Evolutionary conservation across 495 filamentous ascomycete genomes (phyloP).

Genomic region (Barbatosphaeria neglecta): DNA sequence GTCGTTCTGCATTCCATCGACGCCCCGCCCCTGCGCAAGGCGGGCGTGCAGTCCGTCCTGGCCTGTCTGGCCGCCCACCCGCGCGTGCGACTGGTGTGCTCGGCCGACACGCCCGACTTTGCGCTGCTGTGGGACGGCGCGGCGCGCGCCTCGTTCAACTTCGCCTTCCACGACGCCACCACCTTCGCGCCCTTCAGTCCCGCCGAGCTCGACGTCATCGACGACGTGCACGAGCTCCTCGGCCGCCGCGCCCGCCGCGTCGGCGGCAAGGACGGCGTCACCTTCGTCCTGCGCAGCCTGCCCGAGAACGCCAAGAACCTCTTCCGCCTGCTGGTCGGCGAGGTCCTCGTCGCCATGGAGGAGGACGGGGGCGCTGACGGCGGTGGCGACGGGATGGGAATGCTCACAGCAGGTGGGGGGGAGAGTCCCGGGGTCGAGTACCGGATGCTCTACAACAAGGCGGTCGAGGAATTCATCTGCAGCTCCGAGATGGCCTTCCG

Average conservation of each 20-base stretch:
- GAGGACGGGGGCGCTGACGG: constrained; percentile 26
- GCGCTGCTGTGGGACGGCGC: constrained; percentile 81
- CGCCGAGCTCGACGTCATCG: constrained; percentile 66
- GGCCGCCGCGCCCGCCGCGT: constrained; percentile 72
- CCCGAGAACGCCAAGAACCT: constrained; percentile 84
- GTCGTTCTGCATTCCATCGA: constrained; percentile 83
- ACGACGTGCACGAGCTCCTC: constrained; percentile 75
- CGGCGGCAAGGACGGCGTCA: constrained; percentile 84
- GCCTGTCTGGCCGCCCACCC: constrained; percentile 65
- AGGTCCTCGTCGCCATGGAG: constrained; percentile 64
- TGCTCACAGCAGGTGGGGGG: constrained; percentile 17
- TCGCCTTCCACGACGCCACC: constrained; percentile 87
- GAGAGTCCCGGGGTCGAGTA: constrained; percentile 70
- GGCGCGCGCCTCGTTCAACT: constrained; percentile 65
- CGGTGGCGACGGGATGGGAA: constrained; percentile 22
- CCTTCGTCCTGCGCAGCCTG: constrained; percentile 77
- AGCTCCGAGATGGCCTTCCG: constrained; percentile 93
- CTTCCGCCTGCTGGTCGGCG: constrained; percentile 71
- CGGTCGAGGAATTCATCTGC: constrained; percentile 91
- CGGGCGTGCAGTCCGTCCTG: constrained; percentile 58
- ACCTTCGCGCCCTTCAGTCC: constrained; percentile 67
- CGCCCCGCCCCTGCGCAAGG: constrained; percentile 59
- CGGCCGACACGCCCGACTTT: constrained; percentile 78
- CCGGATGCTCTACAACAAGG: constrained; percentile 81
- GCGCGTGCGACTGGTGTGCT: constrained; percentile 62